Conservation (phyloP, 2,329 filamentous ascomycete genomes). For the Ceratocystis variospora region DNA sequence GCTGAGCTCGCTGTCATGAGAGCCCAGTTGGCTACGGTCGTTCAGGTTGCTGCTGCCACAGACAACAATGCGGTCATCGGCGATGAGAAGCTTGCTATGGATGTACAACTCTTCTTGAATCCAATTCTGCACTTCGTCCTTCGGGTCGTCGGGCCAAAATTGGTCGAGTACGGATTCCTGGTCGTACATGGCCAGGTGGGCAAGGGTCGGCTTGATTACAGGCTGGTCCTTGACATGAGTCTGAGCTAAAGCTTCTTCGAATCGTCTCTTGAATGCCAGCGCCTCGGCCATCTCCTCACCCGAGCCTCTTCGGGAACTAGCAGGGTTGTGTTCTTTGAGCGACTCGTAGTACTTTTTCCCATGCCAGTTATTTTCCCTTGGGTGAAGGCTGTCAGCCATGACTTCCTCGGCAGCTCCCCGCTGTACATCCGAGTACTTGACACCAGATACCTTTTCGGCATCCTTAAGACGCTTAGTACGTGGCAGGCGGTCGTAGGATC, state of each 20-base stretch:
- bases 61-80: constrained; percentile 72
- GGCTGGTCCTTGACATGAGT: constrained; percentile 4
- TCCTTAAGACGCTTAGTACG: constrained; percentile 59
- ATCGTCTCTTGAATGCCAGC: constrained; percentile 28
- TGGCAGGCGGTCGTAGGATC: constrained; percentile 85
- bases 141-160: constrained; percentile 60
- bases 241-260: constrained; percentile 26
- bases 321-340: constrained; percentile 21
- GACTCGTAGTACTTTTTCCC: constrained; percentile 26
- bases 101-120: constrained; percentile 95
- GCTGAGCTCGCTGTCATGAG: constrained; percentile 81
- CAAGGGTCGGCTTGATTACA: constrained; percentile 36
- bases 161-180: constrained; percentile 49
- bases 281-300: constrained; percentile 37
- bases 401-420: constrained; percentile 79
- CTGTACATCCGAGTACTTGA: constrained; percentile 76
- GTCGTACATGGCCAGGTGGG: constrained; percentile 61
- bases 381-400: constrained; percentile 44
- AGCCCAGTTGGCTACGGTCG: constrained; percentile 74
- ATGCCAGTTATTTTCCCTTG: constrained; percentile 59
- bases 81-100: constrained; percentile 80
- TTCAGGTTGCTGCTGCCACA: constrained; percentile 86
- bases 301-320: constrained; percentile 36
- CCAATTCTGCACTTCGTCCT: constrained; percentile 73
- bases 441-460: constrained; percentile 66